These are phyloP conservation scores for Vaccinium myrtillus DNA, from an alignment of 148 eudicot species.

Conservation along the genomic window DNA sequence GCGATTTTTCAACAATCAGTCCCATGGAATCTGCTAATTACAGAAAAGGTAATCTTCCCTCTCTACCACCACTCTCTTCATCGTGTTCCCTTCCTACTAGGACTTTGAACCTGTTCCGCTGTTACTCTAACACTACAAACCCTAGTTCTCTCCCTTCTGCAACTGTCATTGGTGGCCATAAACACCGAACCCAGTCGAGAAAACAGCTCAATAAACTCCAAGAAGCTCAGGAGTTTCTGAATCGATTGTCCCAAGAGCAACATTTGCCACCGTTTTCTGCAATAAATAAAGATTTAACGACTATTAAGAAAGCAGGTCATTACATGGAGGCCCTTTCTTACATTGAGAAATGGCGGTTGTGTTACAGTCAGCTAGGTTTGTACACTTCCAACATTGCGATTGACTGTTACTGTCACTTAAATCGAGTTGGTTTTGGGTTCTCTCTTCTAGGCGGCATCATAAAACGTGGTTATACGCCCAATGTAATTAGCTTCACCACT, in stretches of 20 bases:
- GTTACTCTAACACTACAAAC: no score
- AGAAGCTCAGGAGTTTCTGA: neutral
- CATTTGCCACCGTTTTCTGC: neutral
- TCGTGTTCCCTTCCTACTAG: no score
- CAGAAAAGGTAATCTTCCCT: neutral
- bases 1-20: neutral
- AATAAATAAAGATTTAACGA: neutral
- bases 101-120: neutral
- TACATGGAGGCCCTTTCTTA: neutral
- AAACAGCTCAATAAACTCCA: neutral
- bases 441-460: neutral
- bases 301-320: neutral
- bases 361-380: no score
- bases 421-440: neutral
- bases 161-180: neutral
- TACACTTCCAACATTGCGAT: neutral
- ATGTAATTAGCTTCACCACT: neutral
- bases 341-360: neutral
- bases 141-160: neutral
- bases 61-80: neutral
- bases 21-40: neutral
- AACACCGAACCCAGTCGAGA: neutral
- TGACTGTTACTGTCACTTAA: neutral
- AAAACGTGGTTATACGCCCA: neutral
- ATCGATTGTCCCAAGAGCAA: neutral